These are phyloP conservation scores for Talaromyces sp. DNA, from an alignment of 2,329 filamentous ascomycete species.

Conservation along the genomic window DNA sequence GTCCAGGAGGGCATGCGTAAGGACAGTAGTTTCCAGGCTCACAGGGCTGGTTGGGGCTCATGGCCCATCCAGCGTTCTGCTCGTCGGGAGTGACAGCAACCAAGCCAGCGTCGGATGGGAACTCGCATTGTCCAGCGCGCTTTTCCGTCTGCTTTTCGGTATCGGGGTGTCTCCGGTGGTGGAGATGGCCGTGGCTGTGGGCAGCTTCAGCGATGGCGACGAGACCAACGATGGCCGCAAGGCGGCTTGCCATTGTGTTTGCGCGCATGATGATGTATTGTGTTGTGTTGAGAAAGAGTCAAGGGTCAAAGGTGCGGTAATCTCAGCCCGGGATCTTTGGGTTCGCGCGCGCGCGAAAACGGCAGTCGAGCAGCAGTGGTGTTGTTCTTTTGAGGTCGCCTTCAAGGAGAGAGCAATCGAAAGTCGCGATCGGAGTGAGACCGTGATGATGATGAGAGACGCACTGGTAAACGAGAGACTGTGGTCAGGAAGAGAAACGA, in stretches of 20 bases:
- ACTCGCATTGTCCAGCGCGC: slow-evolving; percentile 56
- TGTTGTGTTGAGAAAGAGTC: not conserved
- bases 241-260: slow-evolving; percentile 26
- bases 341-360: not conserved
- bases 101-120: slow-evolving; percentile 63
- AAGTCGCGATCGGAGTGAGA: not conserved
- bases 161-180: slow-evolving; percentile 18
- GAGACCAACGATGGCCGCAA: slow-evolving; percentile 33
- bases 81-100: slow-evolving; percentile 61
- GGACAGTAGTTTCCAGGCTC: slow-evolving; percentile 66
- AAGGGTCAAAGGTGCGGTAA: not conserved
- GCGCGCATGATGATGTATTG: slow-evolving; percentile 27
- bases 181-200: slow-evolving; percentile 27
- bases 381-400: not conserved
- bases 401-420: slow-evolving; percentile 8
- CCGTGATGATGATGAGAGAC: not conserved
- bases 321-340: not conserved
- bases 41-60: slow-evolving; percentile 71
- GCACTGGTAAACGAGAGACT: slow-evolving; percentile 22
- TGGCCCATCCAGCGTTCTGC: slow-evolving; percentile 71
- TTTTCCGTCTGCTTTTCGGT: slow-evolving; percentile 32
- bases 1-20: slow-evolving; percentile 69
- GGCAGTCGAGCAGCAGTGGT: slow-evolving; percentile 4
- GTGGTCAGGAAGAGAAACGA: slow-evolving; percentile 20
- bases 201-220: slow-evolving; percentile 32